A percentile compares a stretch with the other conserved stretches of the same genome.
Conservation (phyloP, 768 basidiomycete genomes). For the Harrya chromipes region DNA sequence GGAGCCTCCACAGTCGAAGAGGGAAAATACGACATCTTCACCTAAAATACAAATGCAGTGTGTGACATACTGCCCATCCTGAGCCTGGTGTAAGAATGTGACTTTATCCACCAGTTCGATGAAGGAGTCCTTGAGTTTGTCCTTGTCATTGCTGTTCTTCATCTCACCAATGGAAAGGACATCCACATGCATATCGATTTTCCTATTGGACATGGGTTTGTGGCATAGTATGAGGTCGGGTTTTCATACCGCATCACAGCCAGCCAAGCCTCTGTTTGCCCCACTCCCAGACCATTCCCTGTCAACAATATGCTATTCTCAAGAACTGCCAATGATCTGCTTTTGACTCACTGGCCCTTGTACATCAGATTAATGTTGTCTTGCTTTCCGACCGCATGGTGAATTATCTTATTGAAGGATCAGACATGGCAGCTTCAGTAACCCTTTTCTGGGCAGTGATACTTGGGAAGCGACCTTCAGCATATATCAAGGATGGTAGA, state of each 20-base stretch:
- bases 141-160: background rate
- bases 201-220: background rate
- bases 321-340: no score
- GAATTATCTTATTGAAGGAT: no score
- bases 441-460: no score
- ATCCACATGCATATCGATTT: background rate
- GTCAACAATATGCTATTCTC: no score
- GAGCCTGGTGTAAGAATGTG: background rate
- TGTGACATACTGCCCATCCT: background rate
- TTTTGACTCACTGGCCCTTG: no score
- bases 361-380: no score
- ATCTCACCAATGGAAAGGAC: background rate
- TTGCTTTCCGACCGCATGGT: no score
- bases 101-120: background rate
- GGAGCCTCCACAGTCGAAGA: background rate
- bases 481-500: no score
- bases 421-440: no score
- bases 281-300: background rate
- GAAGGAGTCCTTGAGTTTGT: background rate
- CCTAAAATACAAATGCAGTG: background rate
- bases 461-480: no score
- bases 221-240: background rate
- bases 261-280: no score
- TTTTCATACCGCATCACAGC: no score
- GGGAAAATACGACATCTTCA: background rate